Conservation (phyloP, 306 rosid genomes). For the Pterocarpus santalinus region DNA sequence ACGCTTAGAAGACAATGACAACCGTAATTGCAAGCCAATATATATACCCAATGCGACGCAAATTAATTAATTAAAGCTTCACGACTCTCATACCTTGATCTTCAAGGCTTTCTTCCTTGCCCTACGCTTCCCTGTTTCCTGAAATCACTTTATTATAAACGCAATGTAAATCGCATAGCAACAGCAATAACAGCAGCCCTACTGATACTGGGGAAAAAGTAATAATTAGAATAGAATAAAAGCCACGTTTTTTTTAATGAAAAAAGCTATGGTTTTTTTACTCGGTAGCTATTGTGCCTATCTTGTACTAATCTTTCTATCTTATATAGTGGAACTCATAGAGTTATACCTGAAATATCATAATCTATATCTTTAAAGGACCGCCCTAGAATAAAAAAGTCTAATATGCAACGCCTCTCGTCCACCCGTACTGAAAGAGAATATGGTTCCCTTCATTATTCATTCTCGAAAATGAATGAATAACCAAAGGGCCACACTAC, state of each 20-base stretch:
- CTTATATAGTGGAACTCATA: constrained; percentile 27
- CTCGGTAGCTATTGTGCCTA: not conserved
- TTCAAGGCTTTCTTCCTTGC: not conserved
- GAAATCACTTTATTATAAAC: not conserved
- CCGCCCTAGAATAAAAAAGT: constrained; percentile 41
- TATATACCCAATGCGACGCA: not conserved
- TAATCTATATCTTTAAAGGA: constrained; percentile 48
- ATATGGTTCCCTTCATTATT: constrained; percentile 46
- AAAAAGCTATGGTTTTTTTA: too few relatives aligned
- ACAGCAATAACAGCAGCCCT: constrained; percentile 6
- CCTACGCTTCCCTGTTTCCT: not conserved
- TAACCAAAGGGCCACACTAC: not conserved
- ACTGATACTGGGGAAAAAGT: not conserved
- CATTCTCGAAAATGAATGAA: not conserved
- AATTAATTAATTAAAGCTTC: not conserved
- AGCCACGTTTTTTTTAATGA: not conserved
- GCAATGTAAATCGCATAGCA: not conserved
- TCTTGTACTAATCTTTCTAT: not conserved
- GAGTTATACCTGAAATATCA: constrained; percentile 24
- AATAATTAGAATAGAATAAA: not conserved
- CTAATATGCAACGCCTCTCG: constrained; percentile 35
- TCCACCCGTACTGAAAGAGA: constrained; percentile 43
- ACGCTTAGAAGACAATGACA: not conserved
- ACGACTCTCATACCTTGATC: constrained; percentile 28
- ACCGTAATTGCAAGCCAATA: not conserved